Percentiles rank a stretch among this genome's conserved stretches.
Evolutionary conservation across 805 yeast species (phyloP).

Genomic region (Saccharomycopsis microspora): DNA sequence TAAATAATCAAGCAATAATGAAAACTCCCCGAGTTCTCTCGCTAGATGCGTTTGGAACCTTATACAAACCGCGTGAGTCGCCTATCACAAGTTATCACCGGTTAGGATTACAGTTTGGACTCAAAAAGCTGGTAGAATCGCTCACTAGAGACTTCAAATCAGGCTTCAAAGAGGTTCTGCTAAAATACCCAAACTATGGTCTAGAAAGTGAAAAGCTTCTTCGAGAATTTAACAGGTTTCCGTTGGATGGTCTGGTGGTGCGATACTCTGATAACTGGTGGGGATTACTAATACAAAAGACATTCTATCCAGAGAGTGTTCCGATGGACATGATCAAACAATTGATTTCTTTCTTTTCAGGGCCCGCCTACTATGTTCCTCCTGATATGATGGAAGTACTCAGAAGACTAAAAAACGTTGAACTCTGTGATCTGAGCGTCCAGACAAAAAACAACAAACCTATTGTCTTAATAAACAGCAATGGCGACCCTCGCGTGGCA

Average conservation of each 20-base stretch:
- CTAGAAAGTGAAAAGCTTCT: conserved; percentile 26
- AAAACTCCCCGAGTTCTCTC: conserved; percentile 37
- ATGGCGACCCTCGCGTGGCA: conserved; percentile 49
- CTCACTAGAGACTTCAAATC: conserved; percentile 22
- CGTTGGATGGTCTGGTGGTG: conserved; percentile 1
- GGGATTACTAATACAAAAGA: conserved; percentile 34
- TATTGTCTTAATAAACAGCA: conserved; percentile 38
- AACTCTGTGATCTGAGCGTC: neutral
- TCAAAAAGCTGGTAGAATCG: conserved; percentile 21
- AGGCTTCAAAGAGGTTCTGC: conserved; percentile 26
- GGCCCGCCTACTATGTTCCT: conserved; percentile 42
- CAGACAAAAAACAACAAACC: conserved; percentile 22
- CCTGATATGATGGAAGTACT: conserved; percentile 43
- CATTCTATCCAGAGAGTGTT: conserved; percentile 28
- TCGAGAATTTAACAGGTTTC: conserved; percentile 16
- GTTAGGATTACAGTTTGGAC: conserved; percentile 35
- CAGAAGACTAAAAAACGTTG: conserved; percentile 18
- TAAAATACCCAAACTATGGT: conserved; percentile 53
- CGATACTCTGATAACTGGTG: conserved; percentile 39
- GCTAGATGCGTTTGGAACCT: conserved; percentile 59
- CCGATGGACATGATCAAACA: conserved; percentile 31
- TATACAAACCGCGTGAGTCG: conserved; percentile 45
- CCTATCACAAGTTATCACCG: conserved; percentile 42
- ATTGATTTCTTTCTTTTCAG: conserved; percentile 37
- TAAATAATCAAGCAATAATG: too few species aligned